Base-by-base conservation (phyloP, 2,329 filamentous ascomycete genomes). In the Colletotrichum tofieldiae region DNA sequence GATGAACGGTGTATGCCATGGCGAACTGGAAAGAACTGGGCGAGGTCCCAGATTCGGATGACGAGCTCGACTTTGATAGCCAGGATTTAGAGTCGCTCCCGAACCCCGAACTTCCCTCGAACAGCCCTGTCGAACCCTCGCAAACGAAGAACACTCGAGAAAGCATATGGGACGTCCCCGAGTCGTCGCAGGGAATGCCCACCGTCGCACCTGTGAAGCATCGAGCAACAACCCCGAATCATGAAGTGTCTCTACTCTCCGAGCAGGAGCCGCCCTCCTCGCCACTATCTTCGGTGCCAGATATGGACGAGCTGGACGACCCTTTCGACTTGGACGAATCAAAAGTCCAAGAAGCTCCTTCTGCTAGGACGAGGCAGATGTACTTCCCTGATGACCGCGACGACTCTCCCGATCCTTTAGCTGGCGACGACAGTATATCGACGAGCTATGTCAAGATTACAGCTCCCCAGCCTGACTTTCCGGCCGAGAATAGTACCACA, bases 31-130 rank as follows among this genome's bases (percentile, higher is more conserved):
- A 83, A 82, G 84, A 85, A 76, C 77, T 85, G 78, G 86, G 86
- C 76, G 85, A 86, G 77, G 82, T 87, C 75, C 86, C 86, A 69
- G 86, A 87, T 78, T 87, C 86, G 73, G 86, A 87, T 76, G 86
- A 86, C 69, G 85, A 87, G 59, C 81, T 80, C 74, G 82, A 77
- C 65, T 84, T 83, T 73, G 84, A 86, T 69, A 82, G 78, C 71
- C 78, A 83, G 69, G 73, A 72, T 43, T 52, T 47, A 29, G 73
- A 67, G 23, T 37, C 52, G 16, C 45, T 14, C 26, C 55, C 49
- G 55, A 67, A 66, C 14, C 29, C 26, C 62, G 60, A 69, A 16
- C 49, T 67, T 37, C 56, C 64, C 43, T 45, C 37, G 26, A 58
- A 35, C 12, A 11, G 20, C 18, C 41, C 26, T 7, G 14, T 52